Conservation (phyloP, 1,139 yeast species). For the Schizosaccharomyces versatilis region DNA sequence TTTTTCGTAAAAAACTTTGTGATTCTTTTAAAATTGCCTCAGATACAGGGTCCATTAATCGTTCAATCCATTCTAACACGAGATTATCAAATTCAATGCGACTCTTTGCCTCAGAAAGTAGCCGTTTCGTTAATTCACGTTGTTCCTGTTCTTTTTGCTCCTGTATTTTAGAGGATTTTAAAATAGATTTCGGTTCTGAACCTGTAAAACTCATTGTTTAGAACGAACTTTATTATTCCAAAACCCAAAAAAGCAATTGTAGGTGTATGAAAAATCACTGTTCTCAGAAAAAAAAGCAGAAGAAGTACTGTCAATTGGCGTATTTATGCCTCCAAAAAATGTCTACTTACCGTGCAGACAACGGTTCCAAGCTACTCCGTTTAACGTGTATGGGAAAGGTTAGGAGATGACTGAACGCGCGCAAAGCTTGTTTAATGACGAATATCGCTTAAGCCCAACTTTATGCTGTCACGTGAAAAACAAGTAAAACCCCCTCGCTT, state of each 20-base stretch:
- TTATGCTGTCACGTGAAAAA: too few species aligned
- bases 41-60: not conserved
- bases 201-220: not conserved
- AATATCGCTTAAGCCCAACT: too few species aligned
- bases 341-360: too few species aligned
- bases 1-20: not conserved
- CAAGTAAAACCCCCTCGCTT: too few species aligned
- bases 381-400: too few species aligned
- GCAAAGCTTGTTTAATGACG: too few species aligned
- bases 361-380: too few species aligned
- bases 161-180: not conserved
- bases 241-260: not conserved
- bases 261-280: not conserved
- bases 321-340: too few species aligned
- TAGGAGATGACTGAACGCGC: too few species aligned
- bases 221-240: not conserved
- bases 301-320: too few species aligned
- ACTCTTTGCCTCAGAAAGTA: not conserved
- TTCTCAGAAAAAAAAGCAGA: not conserved
- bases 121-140: not conserved
- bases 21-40: not conserved
- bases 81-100: not conserved
- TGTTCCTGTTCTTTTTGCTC: not conserved
- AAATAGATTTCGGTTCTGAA: not conserved
- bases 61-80: slow-evolving; percentile 1